Conservation (phyloP, 139 green algal genomes). For the Chlamydomonas schloesseri region DNA sequence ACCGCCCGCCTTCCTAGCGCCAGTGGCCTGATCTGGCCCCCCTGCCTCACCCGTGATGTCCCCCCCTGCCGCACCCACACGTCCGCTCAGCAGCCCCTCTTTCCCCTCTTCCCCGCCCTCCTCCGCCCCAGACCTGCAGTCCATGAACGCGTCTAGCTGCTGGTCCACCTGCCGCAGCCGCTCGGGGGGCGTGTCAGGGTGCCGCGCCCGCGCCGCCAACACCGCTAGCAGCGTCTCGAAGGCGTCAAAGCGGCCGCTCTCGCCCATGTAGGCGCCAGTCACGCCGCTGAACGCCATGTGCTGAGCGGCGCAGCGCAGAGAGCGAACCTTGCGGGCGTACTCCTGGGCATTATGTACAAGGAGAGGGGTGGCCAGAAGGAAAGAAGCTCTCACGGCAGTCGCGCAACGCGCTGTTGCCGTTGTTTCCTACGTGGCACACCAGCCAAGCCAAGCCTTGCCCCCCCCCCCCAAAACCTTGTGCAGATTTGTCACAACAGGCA, state of each 20-base stretch:
- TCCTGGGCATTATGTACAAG: not conserved
- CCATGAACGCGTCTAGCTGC: conserved; percentile 14
- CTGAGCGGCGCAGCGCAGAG: conserved; percentile 46
- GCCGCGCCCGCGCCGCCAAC: conserved; percentile 12
- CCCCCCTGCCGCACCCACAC: too few relatives aligned
- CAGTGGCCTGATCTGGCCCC: too few relatives aligned
- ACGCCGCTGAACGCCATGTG: conserved; percentile 44
- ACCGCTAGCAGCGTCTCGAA: conserved; percentile 55
- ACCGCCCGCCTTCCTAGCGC: too few relatives aligned
- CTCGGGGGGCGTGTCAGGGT: conserved; percentile 32
- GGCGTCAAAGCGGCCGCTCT: conserved; percentile 46
- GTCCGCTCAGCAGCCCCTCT: not conserved
- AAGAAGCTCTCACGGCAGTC: not conserved
- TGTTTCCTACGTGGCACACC: not conserved
- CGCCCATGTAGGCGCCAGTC: conserved; percentile 46
- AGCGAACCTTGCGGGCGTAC: conserved; percentile 22
- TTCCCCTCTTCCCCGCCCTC: too few relatives aligned
- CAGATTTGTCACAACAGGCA: too few relatives aligned
- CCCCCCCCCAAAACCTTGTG: too few relatives aligned
- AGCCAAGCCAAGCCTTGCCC: too few relatives aligned
- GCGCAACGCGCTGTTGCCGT: not conserved
- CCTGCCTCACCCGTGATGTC: not conserved
- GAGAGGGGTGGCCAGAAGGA: not conserved
- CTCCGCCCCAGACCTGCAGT: not conserved
- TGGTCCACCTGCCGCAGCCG: conserved; percentile 17